Evolutionary conservation across 2,329 filamentous ascomycete species (phyloP).

Genomic region (Stromatinia cepivora): DNA sequence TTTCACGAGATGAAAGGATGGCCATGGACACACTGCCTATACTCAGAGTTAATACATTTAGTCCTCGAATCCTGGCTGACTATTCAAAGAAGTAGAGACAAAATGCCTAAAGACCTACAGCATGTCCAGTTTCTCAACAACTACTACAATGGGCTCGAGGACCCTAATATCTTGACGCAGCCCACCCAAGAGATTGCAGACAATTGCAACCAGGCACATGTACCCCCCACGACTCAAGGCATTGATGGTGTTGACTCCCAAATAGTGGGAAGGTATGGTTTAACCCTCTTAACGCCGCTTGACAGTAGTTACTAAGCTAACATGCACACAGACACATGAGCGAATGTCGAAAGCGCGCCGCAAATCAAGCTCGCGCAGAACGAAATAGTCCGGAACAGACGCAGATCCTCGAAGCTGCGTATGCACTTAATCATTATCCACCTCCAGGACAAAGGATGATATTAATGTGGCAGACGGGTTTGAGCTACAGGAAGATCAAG

Average conservation of each 20-base stretch:
- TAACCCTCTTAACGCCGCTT: background rate
- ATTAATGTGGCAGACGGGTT: background rate
- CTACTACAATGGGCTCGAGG: background rate
- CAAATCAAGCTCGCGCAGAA: background rate
- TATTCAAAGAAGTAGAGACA: background rate
- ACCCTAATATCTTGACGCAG: background rate
- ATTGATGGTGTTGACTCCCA: slow-evolving; percentile 7
- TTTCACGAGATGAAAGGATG: background rate
- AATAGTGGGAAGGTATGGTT: slow-evolving; percentile 3
- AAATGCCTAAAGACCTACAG: background rate
- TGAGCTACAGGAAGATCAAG: background rate
- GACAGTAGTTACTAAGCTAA: background rate
- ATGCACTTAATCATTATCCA: background rate
- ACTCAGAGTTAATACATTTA: background rate
- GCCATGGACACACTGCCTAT: background rate
- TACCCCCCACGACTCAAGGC: background rate
- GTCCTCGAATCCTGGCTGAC: background rate
- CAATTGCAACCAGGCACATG: background rate
- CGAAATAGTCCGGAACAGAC: background rate
- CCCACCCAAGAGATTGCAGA: background rate
- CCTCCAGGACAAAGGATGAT: background rate
- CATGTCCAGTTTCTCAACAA: background rate
- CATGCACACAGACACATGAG: slow-evolving; percentile 1
- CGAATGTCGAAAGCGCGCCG: background rate
- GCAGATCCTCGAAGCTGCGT: background rate